Percentiles rank a stretch among this genome's conserved stretches.
Evolutionary conservation across 164 flowering plant species (phyloP).

Genomic region (Dillenia turbinata): DNA sequence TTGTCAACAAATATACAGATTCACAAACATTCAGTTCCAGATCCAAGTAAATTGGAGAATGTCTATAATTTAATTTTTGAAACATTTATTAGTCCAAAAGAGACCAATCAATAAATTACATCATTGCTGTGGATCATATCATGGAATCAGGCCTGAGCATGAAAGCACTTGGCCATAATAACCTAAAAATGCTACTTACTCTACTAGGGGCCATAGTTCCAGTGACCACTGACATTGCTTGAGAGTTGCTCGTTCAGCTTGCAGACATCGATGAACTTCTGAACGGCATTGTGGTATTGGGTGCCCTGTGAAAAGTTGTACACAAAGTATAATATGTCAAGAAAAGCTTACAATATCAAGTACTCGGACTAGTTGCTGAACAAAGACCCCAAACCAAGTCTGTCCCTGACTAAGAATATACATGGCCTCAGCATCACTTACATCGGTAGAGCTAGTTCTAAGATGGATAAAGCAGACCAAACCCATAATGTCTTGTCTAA

Average conservation of each 20-base stretch:
- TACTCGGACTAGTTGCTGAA: background rate
- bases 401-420: too few species aligned
- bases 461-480: too few species aligned
- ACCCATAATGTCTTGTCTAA: too few species aligned
- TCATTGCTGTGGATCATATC: background rate
- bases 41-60: too few species aligned
- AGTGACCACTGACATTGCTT: constrained; percentile 1
- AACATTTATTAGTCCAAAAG: too few species aligned
- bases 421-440: too few species aligned
- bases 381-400: background rate
- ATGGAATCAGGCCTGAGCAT: background rate
- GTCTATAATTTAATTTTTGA: too few species aligned
- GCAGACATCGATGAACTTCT: constrained; percentile 82
- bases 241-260: constrained; percentile 47
- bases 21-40: too few species aligned
- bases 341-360: background rate
- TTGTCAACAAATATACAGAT: too few species aligned
- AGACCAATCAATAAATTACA: background rate
- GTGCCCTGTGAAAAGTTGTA: constrained; percentile 66
- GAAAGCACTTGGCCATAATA: too few species aligned
- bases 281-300: constrained; percentile 91
- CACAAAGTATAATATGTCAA: background rate
- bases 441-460: too few species aligned
- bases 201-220: constrained; percentile 1
- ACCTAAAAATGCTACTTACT: too few species aligned